Evolutionary conservation across 2,329 filamentous ascomycete genomes (phyloP), one percentile per base, ranked within the genome.

Genomic region (Xylaria polymorpha): DNA sequence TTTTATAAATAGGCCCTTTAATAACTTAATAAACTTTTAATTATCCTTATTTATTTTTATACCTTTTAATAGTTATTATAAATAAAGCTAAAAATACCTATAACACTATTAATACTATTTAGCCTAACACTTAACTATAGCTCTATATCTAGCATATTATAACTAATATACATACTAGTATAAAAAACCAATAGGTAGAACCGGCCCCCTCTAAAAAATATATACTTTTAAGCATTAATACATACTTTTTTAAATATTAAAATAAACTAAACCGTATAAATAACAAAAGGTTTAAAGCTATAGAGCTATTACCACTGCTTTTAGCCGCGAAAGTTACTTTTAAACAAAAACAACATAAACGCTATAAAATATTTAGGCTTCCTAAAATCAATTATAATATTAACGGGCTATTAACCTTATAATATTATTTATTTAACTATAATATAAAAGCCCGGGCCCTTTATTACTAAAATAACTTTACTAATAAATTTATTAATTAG

Each of bases 111-210:
- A 3, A 3, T 29, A 29, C 4, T 29, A 29, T 29, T 29, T 29
- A 29, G 25, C 25, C 25, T 29, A 4, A 64, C 48, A 14, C 20
- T 29, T 41, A 64, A 18, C 10, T 64, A 29, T 44, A 37, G 5
- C 15, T 55, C 12, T 61, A 51, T 61, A 61, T 61, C 18, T 61
- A 51, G 6, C n/a, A 61, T 55, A 44, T 62, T 35, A 55, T 62
- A 55, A 56, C 0, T 35, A 63, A 63, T 7, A 12, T 63, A 6
- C 37, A 8, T 9, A 3, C 10, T 46, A 43, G 20, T 18, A 7
- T 63, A 39, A 44, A 44, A 56, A 43, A 43, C 8, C 14, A 14
- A 12, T 53, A 53, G 7, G 6, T 7, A 35, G 32, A 53, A 32
- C 29, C 15, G 15, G 15, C 25, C 3, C 5, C 25, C 3, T 2